Percentiles rank a stretch among this genome's conserved stretches.
phyloP scores from a whole-genome alignment of 345 rosid genomes.

The Noccaea caerulescens region DNA sequence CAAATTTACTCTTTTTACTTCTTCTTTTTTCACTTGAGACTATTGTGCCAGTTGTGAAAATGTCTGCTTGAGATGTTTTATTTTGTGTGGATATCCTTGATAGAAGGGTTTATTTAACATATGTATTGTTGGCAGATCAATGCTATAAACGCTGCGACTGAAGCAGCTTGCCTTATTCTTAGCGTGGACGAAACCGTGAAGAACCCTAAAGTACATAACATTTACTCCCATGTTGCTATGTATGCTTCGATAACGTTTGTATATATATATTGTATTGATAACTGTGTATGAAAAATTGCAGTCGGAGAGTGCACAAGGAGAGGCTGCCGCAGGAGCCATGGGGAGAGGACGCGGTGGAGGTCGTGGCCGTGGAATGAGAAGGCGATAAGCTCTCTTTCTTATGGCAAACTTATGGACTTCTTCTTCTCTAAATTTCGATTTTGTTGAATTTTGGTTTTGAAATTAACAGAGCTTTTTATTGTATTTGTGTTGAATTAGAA shows the following conservation, averaged over 20 bases:
- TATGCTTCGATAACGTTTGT: neutral
- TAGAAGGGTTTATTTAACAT: conserved; percentile 10
- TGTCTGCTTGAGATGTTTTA: neutral
- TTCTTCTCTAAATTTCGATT: conserved; percentile 18
- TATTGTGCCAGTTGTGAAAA: conserved; percentile 8
- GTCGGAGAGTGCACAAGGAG: conserved; percentile 99
- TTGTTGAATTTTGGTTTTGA: conserved; percentile 37
- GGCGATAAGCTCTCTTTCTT: conserved; percentile 58
- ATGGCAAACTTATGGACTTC: conserved; percentile 11
- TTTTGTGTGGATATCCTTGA: neutral
- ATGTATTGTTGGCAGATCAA: conserved; percentile 61
- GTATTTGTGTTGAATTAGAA: conserved; percentile 24
- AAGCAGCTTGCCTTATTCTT: conserved; percentile 94
- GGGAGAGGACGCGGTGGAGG: conserved; percentile 92
- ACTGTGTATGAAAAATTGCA: conserved; percentile 37
- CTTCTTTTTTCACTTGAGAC: neutral
- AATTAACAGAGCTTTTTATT: conserved; percentile 24
- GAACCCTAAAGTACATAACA: conserved; percentile 85
- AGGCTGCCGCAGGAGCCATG: conserved; percentile 90
- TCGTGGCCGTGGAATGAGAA: conserved; percentile 98
- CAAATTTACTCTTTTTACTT: neutral
- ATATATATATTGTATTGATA: conserved; percentile 1
- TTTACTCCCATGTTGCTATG: neutral
- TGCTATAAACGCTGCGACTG: conserved; percentile 99
- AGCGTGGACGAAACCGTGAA: conserved; percentile 98